These are phyloP conservation scores for Zelonia costaricensis DNA, from an alignment of 208 protist species.

Conservation along the genomic window DNA sequence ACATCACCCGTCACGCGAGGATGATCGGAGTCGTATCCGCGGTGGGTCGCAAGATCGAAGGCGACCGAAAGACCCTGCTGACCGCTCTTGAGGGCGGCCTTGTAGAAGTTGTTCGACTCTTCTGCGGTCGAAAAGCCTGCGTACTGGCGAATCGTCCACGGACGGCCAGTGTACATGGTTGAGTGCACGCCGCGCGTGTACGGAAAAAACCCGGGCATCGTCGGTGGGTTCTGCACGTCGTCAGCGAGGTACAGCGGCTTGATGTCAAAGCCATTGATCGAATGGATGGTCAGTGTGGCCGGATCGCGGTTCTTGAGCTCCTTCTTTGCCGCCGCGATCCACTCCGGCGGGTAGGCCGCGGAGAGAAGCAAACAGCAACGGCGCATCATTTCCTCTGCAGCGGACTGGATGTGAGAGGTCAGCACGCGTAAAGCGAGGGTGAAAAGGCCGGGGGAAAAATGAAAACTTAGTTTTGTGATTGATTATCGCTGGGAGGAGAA, in stretches of 20 bases:
- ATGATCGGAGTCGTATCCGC: constrained; percentile 97
- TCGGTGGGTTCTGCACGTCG: constrained; percentile 19
- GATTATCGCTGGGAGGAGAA: constrained; percentile 6
- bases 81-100: constrained; percentile 84
- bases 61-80: constrained; percentile 95
- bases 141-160: constrained; percentile 97
- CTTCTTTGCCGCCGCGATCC: constrained; percentile 78
- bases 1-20: constrained; percentile 94
- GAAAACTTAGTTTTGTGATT: too few species aligned
- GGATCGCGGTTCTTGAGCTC: constrained; percentile 77
- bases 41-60: constrained; percentile 96
- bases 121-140: constrained; percentile 95
- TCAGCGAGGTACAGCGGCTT: constrained; percentile 89
- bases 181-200: constrained; percentile 95
- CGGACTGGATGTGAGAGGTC: too few species aligned
- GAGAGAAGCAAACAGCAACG: constrained; percentile 58
- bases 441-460: too few species aligned
- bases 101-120: constrained; percentile 97
- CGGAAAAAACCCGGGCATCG: constrained; percentile 86
- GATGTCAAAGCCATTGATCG: constrained; percentile 82
- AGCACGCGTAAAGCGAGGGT: too few species aligned
- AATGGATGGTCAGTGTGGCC: constrained; percentile 44
- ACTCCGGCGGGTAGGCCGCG: constrained; percentile 43
- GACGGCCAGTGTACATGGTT: constrained; percentile 94
- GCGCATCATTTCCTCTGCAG: constrained; percentile 70